Evolutionary conservation across 257 asterid genomes (phyloP).

Genomic region (Solanum pennellii): DNA sequence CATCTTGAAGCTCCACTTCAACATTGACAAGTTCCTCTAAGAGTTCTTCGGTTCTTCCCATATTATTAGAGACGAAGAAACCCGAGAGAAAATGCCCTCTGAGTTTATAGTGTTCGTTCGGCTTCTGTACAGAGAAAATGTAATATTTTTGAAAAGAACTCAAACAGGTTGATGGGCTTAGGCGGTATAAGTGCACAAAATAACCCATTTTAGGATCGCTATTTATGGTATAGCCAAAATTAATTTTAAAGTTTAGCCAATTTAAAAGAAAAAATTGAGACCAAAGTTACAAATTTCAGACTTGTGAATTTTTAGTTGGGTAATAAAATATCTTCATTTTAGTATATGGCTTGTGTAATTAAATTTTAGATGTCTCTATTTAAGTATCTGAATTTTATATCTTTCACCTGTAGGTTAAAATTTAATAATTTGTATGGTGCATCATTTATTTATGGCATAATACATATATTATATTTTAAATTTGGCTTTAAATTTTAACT

Average conservation of each 20-base stretch:
- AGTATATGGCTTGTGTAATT: neutral
- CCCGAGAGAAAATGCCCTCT: neutral
- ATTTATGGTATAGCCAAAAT: neutral
- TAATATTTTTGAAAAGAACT: neutral
- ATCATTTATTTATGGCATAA: neutral
- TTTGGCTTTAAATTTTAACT: too few relatives aligned
- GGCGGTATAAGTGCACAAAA: neutral
- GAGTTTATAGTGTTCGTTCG: neutral
- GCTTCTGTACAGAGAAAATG: neutral
- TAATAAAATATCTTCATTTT: neutral
- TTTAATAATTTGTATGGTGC: neutral
- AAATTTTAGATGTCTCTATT: too few relatives aligned
- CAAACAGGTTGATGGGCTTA: neutral
- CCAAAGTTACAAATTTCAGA: neutral
- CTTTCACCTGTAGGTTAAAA: fast-evolving
- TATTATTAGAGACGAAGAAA: neutral
- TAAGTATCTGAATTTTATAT: neutral
- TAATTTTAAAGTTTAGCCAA: neutral
- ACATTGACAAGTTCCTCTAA: slow-evolving; percentile 71
- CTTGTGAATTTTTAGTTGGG: neutral
- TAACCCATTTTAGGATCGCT: neutral
- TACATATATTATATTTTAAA: too few relatives aligned
- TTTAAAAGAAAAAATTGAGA: neutral
- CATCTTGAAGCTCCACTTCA: slow-evolving; percentile 75
- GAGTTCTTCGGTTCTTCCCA: slow-evolving; percentile 57